These are phyloP conservation scores for Ogataea paraovalis DNA, from an alignment of 805 yeast genomes.

Conservation along the genomic window DNA sequence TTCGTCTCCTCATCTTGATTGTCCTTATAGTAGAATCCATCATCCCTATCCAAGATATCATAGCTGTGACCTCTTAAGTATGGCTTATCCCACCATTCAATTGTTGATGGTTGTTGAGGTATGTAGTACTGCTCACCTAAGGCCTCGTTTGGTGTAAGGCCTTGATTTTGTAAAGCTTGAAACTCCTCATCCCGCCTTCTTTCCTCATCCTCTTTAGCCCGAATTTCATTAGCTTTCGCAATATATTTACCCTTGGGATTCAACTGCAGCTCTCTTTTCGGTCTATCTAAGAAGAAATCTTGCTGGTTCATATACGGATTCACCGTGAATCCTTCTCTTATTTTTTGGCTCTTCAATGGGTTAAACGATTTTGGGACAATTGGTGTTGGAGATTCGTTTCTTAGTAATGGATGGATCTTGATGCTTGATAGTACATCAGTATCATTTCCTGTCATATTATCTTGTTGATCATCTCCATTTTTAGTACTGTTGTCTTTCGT, in stretches of 20 bases:
- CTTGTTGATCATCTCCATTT: not conserved
- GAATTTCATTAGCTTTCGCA: conserved; percentile 46
- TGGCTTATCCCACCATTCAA: conserved; percentile 90
- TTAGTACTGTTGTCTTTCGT: not conserved
- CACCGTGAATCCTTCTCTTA: conserved; percentile 25
- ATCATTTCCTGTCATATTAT: conserved; percentile 1
- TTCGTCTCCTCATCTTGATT: conserved; percentile 34
- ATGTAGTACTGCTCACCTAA: conserved; percentile 55
- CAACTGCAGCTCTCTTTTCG: conserved; percentile 42
- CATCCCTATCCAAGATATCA: conserved; percentile 29
- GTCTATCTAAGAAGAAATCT: conserved; percentile 21
- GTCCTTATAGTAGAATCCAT: conserved; percentile 32
- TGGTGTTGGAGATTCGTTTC: conserved; percentile 11
- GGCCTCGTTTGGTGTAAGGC: conserved; percentile 46
- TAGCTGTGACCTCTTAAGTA: conserved; percentile 39
- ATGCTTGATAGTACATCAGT: conserved; percentile 18
- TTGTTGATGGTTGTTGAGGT: conserved; percentile 49
- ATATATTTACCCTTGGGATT: conserved; percentile 64
- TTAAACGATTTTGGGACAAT: conserved; percentile 16
- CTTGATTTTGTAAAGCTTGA: conserved; percentile 32
- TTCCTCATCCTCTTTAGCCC: conserved; percentile 37
- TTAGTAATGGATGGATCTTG: conserved; percentile 30
- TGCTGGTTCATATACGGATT: conserved; percentile 33
- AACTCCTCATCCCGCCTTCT: conserved; percentile 31
- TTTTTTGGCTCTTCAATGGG: conserved; percentile 20